Evolutionary conservation across 768 basidiomycete species (phyloP).

Genomic region (Tephrocybe sp.): DNA sequence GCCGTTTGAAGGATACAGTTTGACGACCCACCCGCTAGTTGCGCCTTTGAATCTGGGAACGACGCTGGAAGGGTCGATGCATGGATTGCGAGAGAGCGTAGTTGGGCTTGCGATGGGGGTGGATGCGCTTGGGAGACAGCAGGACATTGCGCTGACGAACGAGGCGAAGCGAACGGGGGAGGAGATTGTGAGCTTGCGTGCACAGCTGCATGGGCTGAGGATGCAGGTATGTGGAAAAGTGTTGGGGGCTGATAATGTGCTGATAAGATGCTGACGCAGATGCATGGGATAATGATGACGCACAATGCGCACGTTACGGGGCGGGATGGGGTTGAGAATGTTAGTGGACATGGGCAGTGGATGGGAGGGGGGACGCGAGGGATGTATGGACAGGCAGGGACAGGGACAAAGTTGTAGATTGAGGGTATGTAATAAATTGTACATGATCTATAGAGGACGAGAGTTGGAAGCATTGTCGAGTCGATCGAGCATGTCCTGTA

Average conservation of each 20-base stretch:
- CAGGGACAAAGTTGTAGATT: slow-evolving; percentile 30
- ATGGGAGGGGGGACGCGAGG: slow-evolving; percentile 13
- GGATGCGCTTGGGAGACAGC: slow-evolving; percentile 58
- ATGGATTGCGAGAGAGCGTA: slow-evolving; percentile 56
- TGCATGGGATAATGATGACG: slow-evolving; percentile 76
- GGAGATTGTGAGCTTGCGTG: slow-evolving; percentile 68
- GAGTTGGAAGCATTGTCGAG: slow-evolving; percentile 69
- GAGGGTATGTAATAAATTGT: background rate
- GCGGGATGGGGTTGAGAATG: slow-evolving; percentile 26
- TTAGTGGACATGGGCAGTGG: slow-evolving; percentile 16
- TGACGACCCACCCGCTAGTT: slow-evolving; percentile 26
- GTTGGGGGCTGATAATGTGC: slow-evolving; percentile 1
- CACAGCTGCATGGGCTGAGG: slow-evolving; percentile 68
- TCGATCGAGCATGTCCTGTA: slow-evolving; percentile 78
- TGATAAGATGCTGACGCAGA: slow-evolving; percentile 28
- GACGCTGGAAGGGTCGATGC: slow-evolving; percentile 62
- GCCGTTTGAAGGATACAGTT: slow-evolving; percentile 2
- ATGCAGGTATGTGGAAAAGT: slow-evolving; percentile 58
- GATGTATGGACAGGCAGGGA: slow-evolving; percentile 19
- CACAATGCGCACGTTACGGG: slow-evolving; percentile 59
- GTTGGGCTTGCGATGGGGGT: slow-evolving; percentile 56
- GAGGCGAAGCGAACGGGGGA: slow-evolving; percentile 72
- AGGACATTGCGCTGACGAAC: slow-evolving; percentile 65
- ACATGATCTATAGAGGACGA: slow-evolving; percentile 13
- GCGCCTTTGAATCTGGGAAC: slow-evolving; percentile 62